Conservation (phyloP, 148 eudicot species). For the Linanthus parryae region DNA sequence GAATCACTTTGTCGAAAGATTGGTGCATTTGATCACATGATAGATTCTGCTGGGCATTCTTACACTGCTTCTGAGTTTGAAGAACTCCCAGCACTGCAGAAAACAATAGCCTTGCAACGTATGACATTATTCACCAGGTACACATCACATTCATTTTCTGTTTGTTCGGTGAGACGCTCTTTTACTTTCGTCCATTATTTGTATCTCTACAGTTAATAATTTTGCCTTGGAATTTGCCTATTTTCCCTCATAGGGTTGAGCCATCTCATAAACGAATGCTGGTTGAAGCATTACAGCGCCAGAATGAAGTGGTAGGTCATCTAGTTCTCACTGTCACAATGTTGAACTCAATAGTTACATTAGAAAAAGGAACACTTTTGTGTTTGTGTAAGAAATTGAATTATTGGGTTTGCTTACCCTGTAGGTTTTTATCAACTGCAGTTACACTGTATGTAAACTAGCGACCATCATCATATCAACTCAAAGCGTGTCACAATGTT, state of each 20-base stretch:
- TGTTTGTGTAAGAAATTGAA: background rate
- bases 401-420: background rate
- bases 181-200: background rate
- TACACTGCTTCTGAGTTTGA: slow-evolving; percentile 98
- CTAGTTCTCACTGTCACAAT: slow-evolving; percentile 3
- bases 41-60: slow-evolving; percentile 71
- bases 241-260: slow-evolving; percentile 63
- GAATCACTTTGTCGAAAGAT: slow-evolving; percentile 86
- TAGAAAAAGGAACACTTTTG: background rate
- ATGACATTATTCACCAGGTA: slow-evolving; percentile 92
- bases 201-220: background rate
- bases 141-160: background rate
- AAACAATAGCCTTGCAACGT: slow-evolving; percentile 78
- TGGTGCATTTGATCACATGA: slow-evolving; percentile 92
- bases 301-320: slow-evolving; percentile 88
- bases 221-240: background rate
- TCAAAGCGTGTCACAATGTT: too few relatives aligned
- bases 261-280: slow-evolving; percentile 99
- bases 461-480: background rate
- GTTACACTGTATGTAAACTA: background rate
- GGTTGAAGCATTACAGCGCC: slow-evolving; percentile 93
- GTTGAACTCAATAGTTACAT: too few relatives aligned
- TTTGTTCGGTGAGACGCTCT: background rate
- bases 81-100: slow-evolving; percentile 87
- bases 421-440: background rate